Conservation (phyloP, 257 asterid species). For the Rehmannia glutinosa region DNA sequence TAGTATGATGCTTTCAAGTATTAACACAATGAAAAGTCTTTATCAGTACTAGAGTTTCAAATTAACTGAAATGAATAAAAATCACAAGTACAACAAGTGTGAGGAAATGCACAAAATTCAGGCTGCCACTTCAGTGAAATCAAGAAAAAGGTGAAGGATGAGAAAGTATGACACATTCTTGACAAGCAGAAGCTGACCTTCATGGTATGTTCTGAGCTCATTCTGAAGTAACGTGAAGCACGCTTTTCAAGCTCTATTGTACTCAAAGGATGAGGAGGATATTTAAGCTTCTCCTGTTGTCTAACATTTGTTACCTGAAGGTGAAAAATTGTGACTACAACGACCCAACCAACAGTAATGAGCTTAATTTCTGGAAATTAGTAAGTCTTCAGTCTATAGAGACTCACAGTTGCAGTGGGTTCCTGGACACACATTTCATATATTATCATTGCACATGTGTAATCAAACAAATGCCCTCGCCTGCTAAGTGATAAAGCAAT, state of each 20-base stretch:
- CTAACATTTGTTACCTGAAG: conserved; percentile 71
- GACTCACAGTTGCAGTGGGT: conserved; percentile 88
- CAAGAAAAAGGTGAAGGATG: background rate
- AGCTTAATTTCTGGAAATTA: conserved; percentile 9
- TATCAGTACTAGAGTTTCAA: conserved; percentile 1
- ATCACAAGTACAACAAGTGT: background rate
- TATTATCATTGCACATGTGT: conserved; percentile 75
- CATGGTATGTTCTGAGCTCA: conserved; percentile 97
- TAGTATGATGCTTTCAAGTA: background rate
- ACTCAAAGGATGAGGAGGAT: conserved; percentile 94
- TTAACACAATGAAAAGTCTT: conserved; percentile 9
- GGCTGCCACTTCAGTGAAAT: conserved; percentile 11
- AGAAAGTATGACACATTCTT: conserved; percentile 18
- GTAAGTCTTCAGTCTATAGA: conserved; percentile 9
- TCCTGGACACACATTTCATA: conserved; percentile 91
- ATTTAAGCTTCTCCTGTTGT: conserved; percentile 72
- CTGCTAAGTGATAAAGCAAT: conserved; percentile 43
- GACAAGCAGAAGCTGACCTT: conserved; percentile 48
- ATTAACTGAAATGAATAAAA: conserved; percentile 1
- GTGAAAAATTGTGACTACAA: conserved; percentile 17
- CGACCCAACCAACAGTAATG: conserved; percentile 7
- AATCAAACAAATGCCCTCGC: conserved; percentile 96
- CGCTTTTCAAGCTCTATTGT: conserved; percentile 99
- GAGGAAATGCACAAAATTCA: background rate
- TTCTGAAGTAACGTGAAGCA: conserved; percentile 88